Evolutionary conservation across 495 filamentous ascomycete species (phyloP), one percentile per base, ranked within the genome.

Genomic region (Xylaria curta): DNA sequence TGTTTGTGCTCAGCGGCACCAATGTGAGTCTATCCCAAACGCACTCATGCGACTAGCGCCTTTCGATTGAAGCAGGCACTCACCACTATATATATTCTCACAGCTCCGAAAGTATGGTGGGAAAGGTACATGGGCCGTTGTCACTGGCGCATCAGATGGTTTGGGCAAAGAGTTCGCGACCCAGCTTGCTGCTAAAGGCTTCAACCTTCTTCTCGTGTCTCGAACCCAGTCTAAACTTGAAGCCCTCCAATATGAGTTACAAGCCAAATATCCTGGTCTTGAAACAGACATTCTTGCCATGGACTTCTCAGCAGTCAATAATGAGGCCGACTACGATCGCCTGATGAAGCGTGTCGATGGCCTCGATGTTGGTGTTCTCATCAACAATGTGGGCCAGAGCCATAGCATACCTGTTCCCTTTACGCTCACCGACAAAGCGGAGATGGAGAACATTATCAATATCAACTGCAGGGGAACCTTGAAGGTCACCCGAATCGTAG

Each of bases 381-480:
- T 99, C 83, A 99, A 99, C 87, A 99, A 99, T 78, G 97, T 99
- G 62, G 97, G 97, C 73, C 91, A 92, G 81, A 94, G 91, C 80
- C 97, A 98, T 85, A 90, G 87, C 78, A 97, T 98, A 66, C 97
- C 97, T 19, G 93, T 95, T 10, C 89, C 94, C 0, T 99, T 98
- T 85, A 83, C 91, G 36, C 83, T 92, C 75, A 98, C 95, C 7
- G 80, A 89, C 15, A 84, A 89, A 71, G 83, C 90, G 56, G 97
- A 98, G 83, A 88, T 98, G 82, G 83, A 87, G 72, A 88, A 93
- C 76, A 99, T 99, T 77, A 89, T 99, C 83, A 94, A 89, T 49
- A 93, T 98, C 86, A 99, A 99, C 84, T 96, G 94, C 83, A 83
- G 89, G 58, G 94, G 91, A 47, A 99, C 97, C 0, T 87, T 99